Evolutionary conservation across 83 land plant genomes (phyloP).

Genomic region (Picea engelmannii): DNA sequence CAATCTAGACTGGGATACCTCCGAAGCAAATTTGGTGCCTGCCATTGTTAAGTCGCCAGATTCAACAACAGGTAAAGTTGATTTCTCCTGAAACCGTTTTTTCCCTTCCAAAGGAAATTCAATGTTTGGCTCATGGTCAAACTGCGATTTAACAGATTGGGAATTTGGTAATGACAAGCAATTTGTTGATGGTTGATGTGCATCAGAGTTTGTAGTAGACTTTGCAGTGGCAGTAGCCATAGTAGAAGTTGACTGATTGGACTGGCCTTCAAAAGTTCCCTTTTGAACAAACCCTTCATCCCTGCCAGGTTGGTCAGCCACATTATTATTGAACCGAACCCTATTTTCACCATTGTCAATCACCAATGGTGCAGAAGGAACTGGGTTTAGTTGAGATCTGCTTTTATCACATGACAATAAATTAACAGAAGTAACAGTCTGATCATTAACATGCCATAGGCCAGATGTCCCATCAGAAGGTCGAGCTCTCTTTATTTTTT

Average conservation of each 20-base stretch:
- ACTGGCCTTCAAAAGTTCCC: constrained; percentile 7
- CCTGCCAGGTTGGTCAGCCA: neutral
- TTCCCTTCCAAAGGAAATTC: constrained; percentile 1
- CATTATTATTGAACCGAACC: neutral
- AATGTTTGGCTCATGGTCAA: neutral
- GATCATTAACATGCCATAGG: constrained; percentile 39
- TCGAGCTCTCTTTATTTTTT: constrained; percentile 41
- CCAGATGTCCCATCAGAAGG: constrained; percentile 44
- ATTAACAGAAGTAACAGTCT: constrained; percentile 10
- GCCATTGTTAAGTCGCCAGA: constrained; percentile 3
- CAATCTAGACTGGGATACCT: constrained; percentile 17
- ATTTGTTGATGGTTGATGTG: neutral
- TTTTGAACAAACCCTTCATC: constrained; percentile 8
- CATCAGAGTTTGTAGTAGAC: no score
- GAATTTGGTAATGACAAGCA: neutral
- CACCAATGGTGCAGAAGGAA: neutral
- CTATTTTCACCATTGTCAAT: neutral
- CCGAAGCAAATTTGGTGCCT: constrained; percentile 7
- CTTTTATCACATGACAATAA: constrained; percentile 11
- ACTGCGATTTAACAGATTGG: constrained; percentile 4
- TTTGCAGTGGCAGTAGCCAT: neutral
- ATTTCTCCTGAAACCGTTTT: neutral
- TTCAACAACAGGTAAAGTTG: constrained; percentile 3
- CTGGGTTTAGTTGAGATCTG: constrained; percentile 8
- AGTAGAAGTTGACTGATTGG: constrained; percentile 2